These are phyloP conservation scores for Setaria italica DNA, from an alignment of 202 grass and related monocot genomes.

Conservation along the genomic window DNA sequence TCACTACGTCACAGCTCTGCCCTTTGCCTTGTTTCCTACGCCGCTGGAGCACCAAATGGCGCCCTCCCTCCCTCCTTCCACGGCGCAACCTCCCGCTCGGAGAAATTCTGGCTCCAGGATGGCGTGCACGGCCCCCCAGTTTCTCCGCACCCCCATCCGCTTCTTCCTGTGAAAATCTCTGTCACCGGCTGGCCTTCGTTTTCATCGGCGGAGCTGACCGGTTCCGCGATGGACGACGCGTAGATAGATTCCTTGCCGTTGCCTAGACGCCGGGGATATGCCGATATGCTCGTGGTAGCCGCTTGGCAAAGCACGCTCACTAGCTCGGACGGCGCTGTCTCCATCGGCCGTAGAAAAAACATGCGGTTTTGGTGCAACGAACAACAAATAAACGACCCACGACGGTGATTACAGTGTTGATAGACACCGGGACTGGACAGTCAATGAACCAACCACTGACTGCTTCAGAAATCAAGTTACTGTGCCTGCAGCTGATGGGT, in stretches of 20 bases:
- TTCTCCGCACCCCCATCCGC: not conserved
- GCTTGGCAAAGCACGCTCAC: constrained; percentile 6
- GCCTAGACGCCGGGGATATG: not conserved
- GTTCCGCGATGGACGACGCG: not conserved
- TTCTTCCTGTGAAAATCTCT: not conserved
- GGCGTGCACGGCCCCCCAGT: not conserved
- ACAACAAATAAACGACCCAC: not conserved
- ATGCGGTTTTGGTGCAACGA: not conserved
- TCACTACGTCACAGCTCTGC: not conserved
- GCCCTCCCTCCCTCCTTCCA: not conserved
- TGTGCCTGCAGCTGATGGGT: not conserved
- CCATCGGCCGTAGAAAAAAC: not conserved
- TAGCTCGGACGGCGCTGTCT: not conserved
- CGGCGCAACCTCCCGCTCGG: not conserved
- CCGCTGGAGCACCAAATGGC: not conserved
- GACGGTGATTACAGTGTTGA: too few species aligned
- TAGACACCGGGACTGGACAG: not conserved
- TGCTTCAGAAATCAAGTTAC: not conserved
- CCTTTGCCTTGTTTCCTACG: constrained; percentile 4
- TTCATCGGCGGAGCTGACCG: constrained; percentile 19
- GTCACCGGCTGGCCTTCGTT: constrained; percentile 4
- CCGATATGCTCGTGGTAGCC: too few species aligned
- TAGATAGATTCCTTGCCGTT: not conserved
- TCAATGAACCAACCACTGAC: not conserved
- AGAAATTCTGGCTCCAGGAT: not conserved